Base-by-base conservation (phyloP, 768 basidiomycete genomes). In the Phylloporus arenicola region DNA sequence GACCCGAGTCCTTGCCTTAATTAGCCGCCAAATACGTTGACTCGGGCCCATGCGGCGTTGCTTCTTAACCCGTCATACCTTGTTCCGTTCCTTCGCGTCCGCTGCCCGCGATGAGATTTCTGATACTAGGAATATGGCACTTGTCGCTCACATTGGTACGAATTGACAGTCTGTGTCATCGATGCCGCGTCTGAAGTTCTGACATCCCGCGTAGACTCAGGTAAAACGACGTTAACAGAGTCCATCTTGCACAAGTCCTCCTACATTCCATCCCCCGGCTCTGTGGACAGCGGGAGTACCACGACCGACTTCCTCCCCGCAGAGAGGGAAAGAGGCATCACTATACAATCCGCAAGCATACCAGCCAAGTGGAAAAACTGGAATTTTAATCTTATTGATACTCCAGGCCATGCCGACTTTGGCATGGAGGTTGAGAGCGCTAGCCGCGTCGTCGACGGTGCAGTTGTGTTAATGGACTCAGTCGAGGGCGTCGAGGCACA, bases 381-480 rank as follows among this genome's bases (percentile, higher is more conserved):
- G 86, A 82, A 78, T 1, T 86, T 88, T 68, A 94, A 92, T 63
- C 78, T 94, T 40, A 83, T 93, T 41, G 92, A 94, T 60, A 93
- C 91, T 3, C 91, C 91, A 14, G 91, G 91, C 31, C 91, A 94
- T 69, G 92, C 89, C 5, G 91, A 94, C 65, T 94, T 94, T 68
- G 91, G 91, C n/a, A 92, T 93, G 90, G 91, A 94, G 61, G 92
- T 94, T 24, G 92, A 93, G 68, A 88, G 90, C 60, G 92, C 92
- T 8, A 92, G 90, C 61, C 82, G 91, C 25, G 86, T 94, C 14
- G 81, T 92, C 4, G 91, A 94, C 55, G 92, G 91, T 49, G 91
- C 90, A 14, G 83, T 94, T 25, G 87, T 94, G 27, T 68, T 94
- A 29, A 80, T 94, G 39, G 91, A 94, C 68, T 87, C 90, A 0